phyloP scores from a whole-genome alignment of 2,329 filamentous ascomycete species.

The Phyllosticta paracitricarpa region DNA sequence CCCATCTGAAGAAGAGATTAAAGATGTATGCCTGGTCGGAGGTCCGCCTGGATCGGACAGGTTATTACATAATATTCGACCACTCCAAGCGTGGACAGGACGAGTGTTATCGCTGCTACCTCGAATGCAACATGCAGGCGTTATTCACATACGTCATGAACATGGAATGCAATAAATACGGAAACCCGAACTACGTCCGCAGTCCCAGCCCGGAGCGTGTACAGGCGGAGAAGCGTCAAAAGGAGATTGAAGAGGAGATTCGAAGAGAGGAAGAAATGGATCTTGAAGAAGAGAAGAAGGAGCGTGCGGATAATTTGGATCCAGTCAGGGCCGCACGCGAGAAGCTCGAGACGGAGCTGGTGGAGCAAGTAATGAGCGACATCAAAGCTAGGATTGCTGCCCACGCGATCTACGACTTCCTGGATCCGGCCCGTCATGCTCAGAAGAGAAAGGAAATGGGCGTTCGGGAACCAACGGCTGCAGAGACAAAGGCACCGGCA shows the following conservation, averaged over 20 bases:
- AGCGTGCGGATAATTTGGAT: conserved; percentile 78
- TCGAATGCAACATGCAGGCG: conserved; percentile 65
- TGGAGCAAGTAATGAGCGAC: conserved; percentile 77
- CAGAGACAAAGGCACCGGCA: conserved; percentile 47
- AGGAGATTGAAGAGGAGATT: conserved; percentile 54
- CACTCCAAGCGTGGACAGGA: conserved; percentile 65
- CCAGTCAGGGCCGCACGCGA: conserved; percentile 79
- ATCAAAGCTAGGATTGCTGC: conserved; percentile 81
- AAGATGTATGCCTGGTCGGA: conserved; percentile 74
- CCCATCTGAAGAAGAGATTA: conserved; percentile 81
- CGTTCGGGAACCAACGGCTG: conserved; percentile 53
- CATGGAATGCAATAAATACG: conserved; percentile 71
- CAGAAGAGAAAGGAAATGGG: conserved; percentile 73
- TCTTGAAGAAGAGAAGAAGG: conserved; percentile 79
- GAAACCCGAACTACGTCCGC: conserved; percentile 52
- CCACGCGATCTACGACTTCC: conserved; percentile 66
- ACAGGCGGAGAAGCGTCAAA: conserved; percentile 41
- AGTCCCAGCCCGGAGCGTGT: conserved; percentile 43
- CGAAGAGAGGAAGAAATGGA: conserved; percentile 70
- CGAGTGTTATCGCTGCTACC: conserved; percentile 72
- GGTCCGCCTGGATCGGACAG: conserved; percentile 71
- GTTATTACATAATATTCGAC: conserved; percentile 88
- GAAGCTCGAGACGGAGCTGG: conserved; percentile 68
- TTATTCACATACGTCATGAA: conserved; percentile 90
- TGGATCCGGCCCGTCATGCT: conserved; percentile 71